Conservation (phyloP, 2,329 filamentous ascomycete species). For the Fusarium continuum region DNA sequence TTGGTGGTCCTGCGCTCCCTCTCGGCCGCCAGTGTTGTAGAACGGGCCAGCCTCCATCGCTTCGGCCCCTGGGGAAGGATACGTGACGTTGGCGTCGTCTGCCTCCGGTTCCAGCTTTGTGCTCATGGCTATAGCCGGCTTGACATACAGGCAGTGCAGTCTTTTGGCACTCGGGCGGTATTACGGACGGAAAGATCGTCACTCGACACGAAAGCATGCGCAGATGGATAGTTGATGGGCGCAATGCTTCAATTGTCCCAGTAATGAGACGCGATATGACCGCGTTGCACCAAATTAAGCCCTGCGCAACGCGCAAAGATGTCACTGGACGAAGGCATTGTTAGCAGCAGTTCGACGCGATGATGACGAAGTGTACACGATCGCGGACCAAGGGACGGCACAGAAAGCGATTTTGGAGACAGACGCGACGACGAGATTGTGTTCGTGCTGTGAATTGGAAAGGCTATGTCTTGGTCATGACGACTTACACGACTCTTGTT, state of each 20-base stretch:
- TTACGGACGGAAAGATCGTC: constrained; percentile 18
- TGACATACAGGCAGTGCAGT: constrained; percentile 6
- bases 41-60: constrained; percentile 55
- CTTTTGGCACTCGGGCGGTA: constrained; percentile 9
- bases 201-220: constrained; percentile 15
- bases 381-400: constrained; percentile 26
- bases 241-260: constrained; percentile 15
- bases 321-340: constrained; percentile 41
- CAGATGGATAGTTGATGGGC: neutral
- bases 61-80: constrained; percentile 58
- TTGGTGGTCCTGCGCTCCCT: constrained; percentile 47
- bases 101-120: constrained; percentile 48
- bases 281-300: constrained; percentile 22
- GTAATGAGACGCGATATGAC: constrained; percentile 32
- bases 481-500: constrained; percentile 50
- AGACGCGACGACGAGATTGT: constrained; percentile 21
- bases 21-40: constrained; percentile 53
- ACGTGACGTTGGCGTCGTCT: constrained; percentile 53
- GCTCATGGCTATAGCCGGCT: constrained; percentile 41
- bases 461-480: constrained; percentile 35
- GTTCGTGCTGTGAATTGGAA: constrained; percentile 30
- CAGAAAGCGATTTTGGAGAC: constrained; percentile 12
- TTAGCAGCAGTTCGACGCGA: constrained; percentile 41
- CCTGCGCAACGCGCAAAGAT: constrained; percentile 40
- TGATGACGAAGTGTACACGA: constrained; percentile 29